Conservation (phyloP, 768 basidiomycete species). For the Coprinopsis marcescibilis region DNA sequence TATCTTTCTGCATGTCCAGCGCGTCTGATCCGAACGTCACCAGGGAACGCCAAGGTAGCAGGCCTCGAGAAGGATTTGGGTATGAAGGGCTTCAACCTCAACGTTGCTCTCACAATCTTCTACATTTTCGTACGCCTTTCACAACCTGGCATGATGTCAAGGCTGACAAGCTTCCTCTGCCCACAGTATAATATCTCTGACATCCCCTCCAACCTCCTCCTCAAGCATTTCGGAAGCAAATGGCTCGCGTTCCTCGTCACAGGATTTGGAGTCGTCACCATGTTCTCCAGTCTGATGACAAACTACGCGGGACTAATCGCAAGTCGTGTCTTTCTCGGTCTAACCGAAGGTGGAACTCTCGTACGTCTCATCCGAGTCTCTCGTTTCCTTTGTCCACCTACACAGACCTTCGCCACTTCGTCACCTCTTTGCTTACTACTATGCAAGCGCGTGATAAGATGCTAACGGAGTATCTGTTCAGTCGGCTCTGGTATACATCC, state of each 20-base stretch:
- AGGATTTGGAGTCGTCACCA: constrained; percentile 31
- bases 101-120: constrained; percentile 36
- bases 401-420: background rate
- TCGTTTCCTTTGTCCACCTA: background rate
- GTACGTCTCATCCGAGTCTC: constrained; percentile 17
- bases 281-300: constrained; percentile 35
- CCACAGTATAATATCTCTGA: constrained; percentile 31
- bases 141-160: background rate
- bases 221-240: constrained; percentile 36
- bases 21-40: background rate
- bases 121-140: constrained; percentile 29
- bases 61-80: constrained; percentile 35
- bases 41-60: constrained; percentile 22
- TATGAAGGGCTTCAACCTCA: constrained; percentile 35
- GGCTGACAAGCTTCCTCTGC: background rate
- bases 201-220: constrained; percentile 36
- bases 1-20: background rate
- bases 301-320: too few relatives aligned
- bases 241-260: constrained; percentile 36
- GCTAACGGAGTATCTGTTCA: constrained; percentile 10
- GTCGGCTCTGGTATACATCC: constrained; percentile 34
- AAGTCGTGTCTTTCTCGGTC: constrained; percentile 34
- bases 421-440: background rate
- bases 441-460: background rate
- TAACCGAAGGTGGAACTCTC: constrained; percentile 39